Evolutionary conservation across 2,329 filamentous ascomycete genomes (phyloP).

Genomic region (Cordyceps fumosorosea): DNA sequence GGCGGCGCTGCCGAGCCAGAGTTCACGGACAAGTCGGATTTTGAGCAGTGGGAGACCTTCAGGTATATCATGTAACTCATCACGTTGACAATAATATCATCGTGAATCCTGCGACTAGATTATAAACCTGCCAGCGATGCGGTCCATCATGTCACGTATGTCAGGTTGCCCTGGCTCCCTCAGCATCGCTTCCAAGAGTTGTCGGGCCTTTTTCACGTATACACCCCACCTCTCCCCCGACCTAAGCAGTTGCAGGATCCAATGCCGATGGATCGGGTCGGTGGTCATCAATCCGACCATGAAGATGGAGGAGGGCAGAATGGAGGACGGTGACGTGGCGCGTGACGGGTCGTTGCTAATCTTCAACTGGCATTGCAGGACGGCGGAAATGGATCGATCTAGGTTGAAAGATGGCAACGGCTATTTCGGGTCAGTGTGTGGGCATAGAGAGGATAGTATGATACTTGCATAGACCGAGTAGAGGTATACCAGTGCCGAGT

Average conservation of each 20-base stretch:
- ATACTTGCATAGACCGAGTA: slow-evolving; percentile 14
- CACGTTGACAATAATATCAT: background rate
- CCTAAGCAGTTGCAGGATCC: slow-evolving; percentile 12
- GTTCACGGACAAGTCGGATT: slow-evolving; percentile 6
- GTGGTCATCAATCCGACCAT: slow-evolving; percentile 11
- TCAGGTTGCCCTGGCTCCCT: slow-evolving; percentile 8
- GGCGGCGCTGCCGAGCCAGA: background rate
- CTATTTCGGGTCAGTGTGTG: too few relatives aligned
- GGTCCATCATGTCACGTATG: slow-evolving; percentile 14
- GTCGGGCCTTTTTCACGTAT: slow-evolving; percentile 12
- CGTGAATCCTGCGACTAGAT: slow-evolving; percentile 1
- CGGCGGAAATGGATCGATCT: slow-evolving; percentile 8
- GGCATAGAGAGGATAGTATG: too few relatives aligned
- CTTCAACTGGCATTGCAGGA: slow-evolving; percentile 13
- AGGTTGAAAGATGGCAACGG: slow-evolving; percentile 13
- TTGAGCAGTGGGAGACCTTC: slow-evolving; percentile 8
- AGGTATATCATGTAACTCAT: background rate
- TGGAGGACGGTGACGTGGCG: slow-evolving; percentile 14
- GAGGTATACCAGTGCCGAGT: slow-evolving; percentile 14
- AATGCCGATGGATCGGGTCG: slow-evolving; percentile 15
- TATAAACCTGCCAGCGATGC: slow-evolving; percentile 14
- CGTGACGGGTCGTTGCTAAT: slow-evolving; percentile 13
- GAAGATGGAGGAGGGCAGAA: slow-evolving; percentile 15
- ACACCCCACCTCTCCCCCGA: slow-evolving; percentile 12
- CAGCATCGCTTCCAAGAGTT: slow-evolving; percentile 14